Evolutionary conservation across 1,284 basidiomycete species (phyloP).

Genomic region (Irpex rosettiformis): DNA sequence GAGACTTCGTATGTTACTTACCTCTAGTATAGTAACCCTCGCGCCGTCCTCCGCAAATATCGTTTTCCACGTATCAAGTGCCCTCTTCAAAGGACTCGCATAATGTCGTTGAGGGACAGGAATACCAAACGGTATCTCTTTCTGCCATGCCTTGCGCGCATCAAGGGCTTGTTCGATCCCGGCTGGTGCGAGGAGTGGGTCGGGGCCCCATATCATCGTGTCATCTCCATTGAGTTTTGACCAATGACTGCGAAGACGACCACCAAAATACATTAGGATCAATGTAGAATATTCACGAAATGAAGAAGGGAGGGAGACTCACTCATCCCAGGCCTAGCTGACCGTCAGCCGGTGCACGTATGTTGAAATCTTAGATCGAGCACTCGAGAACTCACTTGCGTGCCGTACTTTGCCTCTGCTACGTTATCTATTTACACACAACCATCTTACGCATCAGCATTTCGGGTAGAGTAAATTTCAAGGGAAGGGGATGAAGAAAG

Average conservation of each 20-base stretch:
- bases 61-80: constrained; percentile 63
- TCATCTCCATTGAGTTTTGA: constrained; percentile 68
- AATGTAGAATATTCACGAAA: not conserved
- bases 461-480: not conserved
- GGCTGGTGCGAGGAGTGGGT: constrained; percentile 67
- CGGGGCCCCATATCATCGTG: constrained; percentile 79
- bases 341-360: not conserved
- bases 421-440: constrained; percentile 56
- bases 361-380: constrained; percentile 1
- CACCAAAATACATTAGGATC: too few species aligned
- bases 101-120: constrained; percentile 64
- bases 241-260: constrained; percentile 55
- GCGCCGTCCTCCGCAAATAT: constrained; percentile 42
- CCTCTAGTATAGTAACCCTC: constrained; percentile 30
- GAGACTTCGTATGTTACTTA: too few species aligned
- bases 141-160: constrained; percentile 56
- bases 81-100: constrained; percentile 71
- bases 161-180: constrained; percentile 63
- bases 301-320: constrained; percentile 18
- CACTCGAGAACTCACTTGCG: constrained; percentile 34
- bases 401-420: constrained; percentile 70
- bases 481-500: too few species aligned
- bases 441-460: not conserved
- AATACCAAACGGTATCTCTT: constrained; percentile 48
- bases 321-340: constrained; percentile 54